phyloP scores from a whole-genome alignment of 306 rosid genomes.

The Rosa persica region DNA sequence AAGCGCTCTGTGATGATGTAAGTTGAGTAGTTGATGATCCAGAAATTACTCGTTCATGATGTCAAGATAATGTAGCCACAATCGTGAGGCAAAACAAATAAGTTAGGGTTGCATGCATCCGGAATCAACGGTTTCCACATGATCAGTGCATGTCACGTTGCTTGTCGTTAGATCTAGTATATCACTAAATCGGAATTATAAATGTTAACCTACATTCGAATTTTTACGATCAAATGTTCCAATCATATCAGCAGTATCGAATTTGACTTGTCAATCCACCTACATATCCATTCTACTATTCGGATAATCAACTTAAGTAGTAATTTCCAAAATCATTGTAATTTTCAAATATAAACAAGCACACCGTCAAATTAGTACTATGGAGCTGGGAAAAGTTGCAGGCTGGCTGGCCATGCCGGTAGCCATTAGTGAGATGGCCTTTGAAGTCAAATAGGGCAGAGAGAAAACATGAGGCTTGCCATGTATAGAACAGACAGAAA shows the following conservation, averaged over 20 bases:
- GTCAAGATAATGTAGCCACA: background rate
- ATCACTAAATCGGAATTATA: background rate
- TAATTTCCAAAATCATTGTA: background rate
- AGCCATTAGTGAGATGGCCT: background rate
- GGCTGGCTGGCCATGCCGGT: conserved; percentile 12
- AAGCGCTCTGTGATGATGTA: background rate
- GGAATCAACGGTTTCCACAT: background rate
- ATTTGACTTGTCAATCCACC: background rate
- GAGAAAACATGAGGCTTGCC: conserved; percentile 20
- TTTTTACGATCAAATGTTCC: background rate
- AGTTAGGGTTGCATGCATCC: background rate
- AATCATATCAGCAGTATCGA: no score
- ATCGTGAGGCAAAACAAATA: background rate
- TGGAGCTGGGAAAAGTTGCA: background rate
- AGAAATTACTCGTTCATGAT: background rate
- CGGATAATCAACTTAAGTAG: background rate
- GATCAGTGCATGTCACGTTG: background rate
- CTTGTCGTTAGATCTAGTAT: background rate
- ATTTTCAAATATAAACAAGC: background rate
- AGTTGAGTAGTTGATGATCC: background rate
- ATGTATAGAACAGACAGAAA: conserved; percentile 25
- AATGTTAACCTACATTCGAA: background rate
- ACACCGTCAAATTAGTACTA: conserved; percentile 8
- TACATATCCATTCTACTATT: no score
- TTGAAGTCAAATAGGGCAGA: conserved; percentile 19